phyloP scores from a whole-genome alignment of 1,139 yeast species.

The Hemisphaericaspora lyxosophila region DNA sequence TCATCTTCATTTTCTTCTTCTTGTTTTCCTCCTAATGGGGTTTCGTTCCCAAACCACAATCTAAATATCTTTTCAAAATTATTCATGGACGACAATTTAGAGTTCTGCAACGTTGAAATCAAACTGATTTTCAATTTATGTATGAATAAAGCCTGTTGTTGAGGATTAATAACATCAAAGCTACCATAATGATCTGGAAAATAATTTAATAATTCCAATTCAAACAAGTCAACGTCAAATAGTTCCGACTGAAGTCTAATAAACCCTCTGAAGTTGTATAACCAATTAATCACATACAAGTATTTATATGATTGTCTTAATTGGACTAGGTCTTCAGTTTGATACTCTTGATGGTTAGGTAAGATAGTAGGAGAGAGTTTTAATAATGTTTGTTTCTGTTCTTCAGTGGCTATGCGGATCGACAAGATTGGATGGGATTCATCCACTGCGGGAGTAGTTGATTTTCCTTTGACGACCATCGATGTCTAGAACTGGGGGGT shows the following conservation, averaged over 20 bases:
- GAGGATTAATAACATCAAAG: neutral
- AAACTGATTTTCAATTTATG: conserved; percentile 43
- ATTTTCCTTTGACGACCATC: conserved; percentile 5
- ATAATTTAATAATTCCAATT: conserved; percentile 48
- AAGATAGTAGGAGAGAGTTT: conserved; percentile 31
- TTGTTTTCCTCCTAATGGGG: conserved; percentile 35
- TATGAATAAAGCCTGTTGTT: conserved; percentile 26
- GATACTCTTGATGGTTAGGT: conserved; percentile 21
- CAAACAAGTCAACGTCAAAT: conserved; percentile 56
- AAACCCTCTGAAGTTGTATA: conserved; percentile 45
- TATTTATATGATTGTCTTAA: conserved; percentile 35
- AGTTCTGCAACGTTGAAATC: conserved; percentile 32
- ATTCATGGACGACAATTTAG: conserved; percentile 27
- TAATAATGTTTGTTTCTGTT: conserved; percentile 26
- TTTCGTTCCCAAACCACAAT: conserved; percentile 41
- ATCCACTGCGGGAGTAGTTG: conserved; percentile 8
- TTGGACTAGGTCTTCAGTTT: conserved; percentile 9
- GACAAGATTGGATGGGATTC: conserved; percentile 22
- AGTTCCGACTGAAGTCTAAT: conserved; percentile 44
- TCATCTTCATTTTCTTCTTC: conserved; percentile 19
- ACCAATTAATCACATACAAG: conserved; percentile 52
- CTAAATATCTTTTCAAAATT: conserved; percentile 51
- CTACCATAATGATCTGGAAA: conserved; percentile 25
- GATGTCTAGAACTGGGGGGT: too few relatives aligned
- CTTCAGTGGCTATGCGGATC: conserved; percentile 26